Percentiles rank a stretch among this genome's conserved stretches.
phyloP scores from a whole-genome alignment of 2,329 filamentous ascomycete genomes.

The Epichloe aotearoae region DNA sequence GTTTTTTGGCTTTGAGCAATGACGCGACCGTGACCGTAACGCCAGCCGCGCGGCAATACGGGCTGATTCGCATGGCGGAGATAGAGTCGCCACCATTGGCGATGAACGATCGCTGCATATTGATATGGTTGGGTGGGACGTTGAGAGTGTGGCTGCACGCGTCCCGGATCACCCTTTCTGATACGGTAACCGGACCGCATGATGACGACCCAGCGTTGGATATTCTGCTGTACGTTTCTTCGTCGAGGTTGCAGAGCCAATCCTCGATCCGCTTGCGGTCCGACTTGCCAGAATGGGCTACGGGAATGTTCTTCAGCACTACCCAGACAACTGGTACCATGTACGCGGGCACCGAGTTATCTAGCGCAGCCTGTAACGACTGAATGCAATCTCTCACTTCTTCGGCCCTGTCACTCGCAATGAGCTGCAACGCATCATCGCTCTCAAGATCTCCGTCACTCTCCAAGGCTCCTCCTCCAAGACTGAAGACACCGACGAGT shows the following conservation, averaged over 20 bases:
- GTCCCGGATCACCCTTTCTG: constrained; percentile 3
- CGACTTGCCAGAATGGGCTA: not conserved
- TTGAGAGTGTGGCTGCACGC: constrained; percentile 5
- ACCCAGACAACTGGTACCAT: constrained; percentile 1
- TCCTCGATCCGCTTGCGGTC: not conserved
- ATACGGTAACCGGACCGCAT: not conserved
- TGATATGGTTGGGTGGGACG: not conserved
- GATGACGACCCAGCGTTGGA: not conserved
- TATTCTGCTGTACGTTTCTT: not conserved
- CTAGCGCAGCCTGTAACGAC: not conserved
- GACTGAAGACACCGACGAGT: constrained; percentile 6
- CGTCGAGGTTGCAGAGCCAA: constrained; percentile 2
- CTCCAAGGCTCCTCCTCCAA: not conserved
- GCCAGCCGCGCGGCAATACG: constrained; percentile 1
- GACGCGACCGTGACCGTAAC: not conserved
- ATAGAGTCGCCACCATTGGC: constrained; percentile 7
- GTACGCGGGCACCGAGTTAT: not conserved
- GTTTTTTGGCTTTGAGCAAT: not conserved
- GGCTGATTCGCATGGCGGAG: constrained; percentile 5
- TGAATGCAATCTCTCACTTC: not conserved
- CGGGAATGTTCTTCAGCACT: not conserved
- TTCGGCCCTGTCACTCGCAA: not conserved
- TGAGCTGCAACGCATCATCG: not conserved
- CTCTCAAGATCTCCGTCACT: not conserved
- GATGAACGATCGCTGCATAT: constrained; percentile 6